A percentile compares a stretch with the other conserved stretches of the same genome.
phyloP scores from a whole-genome alignment of 768 basidiomycete genomes.

The Glaciozyma antarctica region DNA sequence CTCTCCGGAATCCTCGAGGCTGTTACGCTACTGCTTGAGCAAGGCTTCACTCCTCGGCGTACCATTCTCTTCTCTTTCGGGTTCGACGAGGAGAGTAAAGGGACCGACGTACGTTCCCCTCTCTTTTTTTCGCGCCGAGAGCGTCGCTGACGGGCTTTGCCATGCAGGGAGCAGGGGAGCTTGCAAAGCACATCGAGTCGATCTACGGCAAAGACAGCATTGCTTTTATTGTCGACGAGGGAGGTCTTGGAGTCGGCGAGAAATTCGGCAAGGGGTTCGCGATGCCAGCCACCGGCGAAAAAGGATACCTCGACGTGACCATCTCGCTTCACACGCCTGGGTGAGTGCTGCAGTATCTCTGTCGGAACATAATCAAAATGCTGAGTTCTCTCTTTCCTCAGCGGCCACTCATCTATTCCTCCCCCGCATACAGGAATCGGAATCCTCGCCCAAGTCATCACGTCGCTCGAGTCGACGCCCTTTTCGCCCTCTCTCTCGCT shows the following conservation, averaged over 20 bases:
- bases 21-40: slow-evolving; percentile 54
- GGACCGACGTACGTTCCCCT: background rate
- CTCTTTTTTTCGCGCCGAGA: background rate
- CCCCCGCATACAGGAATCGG: slow-evolving; percentile 72
- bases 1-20: slow-evolving; percentile 36
- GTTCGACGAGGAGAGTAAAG: slow-evolving; percentile 60
- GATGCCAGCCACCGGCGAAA: slow-evolving; percentile 39
- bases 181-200: slow-evolving; percentile 44
- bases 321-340: slow-evolving; percentile 39
- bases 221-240: slow-evolving; percentile 79
- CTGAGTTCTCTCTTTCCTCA: background rate
- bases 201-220: slow-evolving; percentile 65
- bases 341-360: background rate
- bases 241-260: slow-evolving; percentile 48
- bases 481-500: background rate
- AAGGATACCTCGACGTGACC: slow-evolving; percentile 11
- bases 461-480: slow-evolving; percentile 11
- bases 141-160: background rate
- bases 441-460: slow-evolving; percentile 61
- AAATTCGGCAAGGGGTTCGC: slow-evolving; percentile 28
- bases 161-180: slow-evolving; percentile 37
- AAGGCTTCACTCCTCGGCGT: slow-evolving; percentile 57
- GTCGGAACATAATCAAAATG: background rate
- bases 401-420: slow-evolving; percentile 79
- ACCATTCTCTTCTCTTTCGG: slow-evolving; percentile 44